Base-by-base conservation (phyloP, 345 rosid genomes). In the Salix viminalis region DNA sequence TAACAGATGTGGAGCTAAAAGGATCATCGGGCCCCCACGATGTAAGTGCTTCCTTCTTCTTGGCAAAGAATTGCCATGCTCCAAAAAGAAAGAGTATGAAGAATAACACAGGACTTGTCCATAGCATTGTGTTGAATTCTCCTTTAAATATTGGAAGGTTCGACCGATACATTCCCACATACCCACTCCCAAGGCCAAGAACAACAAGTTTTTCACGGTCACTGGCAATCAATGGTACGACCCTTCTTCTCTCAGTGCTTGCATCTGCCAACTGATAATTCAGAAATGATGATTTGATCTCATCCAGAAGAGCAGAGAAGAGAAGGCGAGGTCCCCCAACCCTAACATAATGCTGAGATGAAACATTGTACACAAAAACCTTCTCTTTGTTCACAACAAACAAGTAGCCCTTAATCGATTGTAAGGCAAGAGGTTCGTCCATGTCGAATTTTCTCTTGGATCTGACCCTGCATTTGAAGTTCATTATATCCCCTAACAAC, bases 11-110 rank as follows among this genome's bases (percentile, higher is more conserved):
- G 23, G 97, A 87, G 73, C 77, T 69, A 73, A 95, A 95, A 44
- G 97, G 95, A 72, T 95, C 99, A 37, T 91, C 94, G 0, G 96
- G 89, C 77, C 99, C 99, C 98, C 98, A 96, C 10, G 97, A 91
- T 1, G 97, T 93, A 60, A 96, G 89, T 10, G 90, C 91, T 79
- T 93, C 99, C 84, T 96, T 93, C 90, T 96, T 96, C 92, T 93
- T 93, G 4, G 98, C 93, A 64, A 96, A 96, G 72, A 96, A 93
- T 71, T 91, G 93, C 99, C 99, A 96, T 4, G 97, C 92, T 18
- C 83, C 94, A 24, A 93, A 93, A 64, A 96, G 75, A 83, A 96
- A 91, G 69, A 93, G 83, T 69, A 96, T 67, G 80, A 96, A 96
- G 79, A 96, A 87, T 82, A 93, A 72, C 54, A 93, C 94, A 26